A percentile compares a stretch with the other conserved stretches of the same genome.
phyloP scores from a whole-genome alignment of 2,329 filamentous ascomycete genomes.

The Juglanconis sp. region DNA sequence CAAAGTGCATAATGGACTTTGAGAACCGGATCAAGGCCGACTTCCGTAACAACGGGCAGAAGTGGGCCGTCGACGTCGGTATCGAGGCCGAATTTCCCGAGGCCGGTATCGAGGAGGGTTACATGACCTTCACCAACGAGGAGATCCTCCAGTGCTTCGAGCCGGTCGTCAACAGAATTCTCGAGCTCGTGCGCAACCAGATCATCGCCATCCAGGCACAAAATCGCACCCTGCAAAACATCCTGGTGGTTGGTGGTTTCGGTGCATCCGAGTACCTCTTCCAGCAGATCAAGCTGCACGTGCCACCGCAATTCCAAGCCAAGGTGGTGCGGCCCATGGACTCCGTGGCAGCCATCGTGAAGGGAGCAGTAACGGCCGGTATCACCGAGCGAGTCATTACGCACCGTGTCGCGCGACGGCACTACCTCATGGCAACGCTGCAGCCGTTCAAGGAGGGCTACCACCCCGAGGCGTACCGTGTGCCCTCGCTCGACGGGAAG shows the following conservation, averaged over 20 bases:
- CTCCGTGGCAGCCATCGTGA: conserved; percentile 96
- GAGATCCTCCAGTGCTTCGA: conserved; percentile 99
- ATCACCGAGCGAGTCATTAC: conserved; percentile 97
- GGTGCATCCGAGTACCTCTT: conserved; percentile 98
- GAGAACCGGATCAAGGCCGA: conserved; percentile 99
- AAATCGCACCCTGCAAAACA: conserved; percentile 90
- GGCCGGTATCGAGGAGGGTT: conserved; percentile 95
- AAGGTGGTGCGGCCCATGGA: conserved; percentile 99
- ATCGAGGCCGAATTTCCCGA: conserved; percentile 98
- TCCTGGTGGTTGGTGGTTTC: conserved; percentile 95
- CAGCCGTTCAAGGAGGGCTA: conserved; percentile 99
- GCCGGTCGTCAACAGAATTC: conserved; percentile 93
- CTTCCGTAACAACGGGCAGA: conserved; percentile 98
- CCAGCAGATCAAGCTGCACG: conserved; percentile 98
- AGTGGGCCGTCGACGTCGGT: conserved; percentile 98
- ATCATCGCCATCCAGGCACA: conserved; percentile 99
- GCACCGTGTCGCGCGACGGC: conserved; percentile 91
- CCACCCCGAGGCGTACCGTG: conserved; percentile 96
- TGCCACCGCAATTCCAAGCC: conserved; percentile 95
- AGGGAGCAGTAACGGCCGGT: conserved; percentile 94
- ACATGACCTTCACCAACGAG: conserved; percentile 99
- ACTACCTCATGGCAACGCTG: conserved; percentile 98
- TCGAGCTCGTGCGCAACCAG: conserved; percentile 94
- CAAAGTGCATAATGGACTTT: conserved; percentile 99
- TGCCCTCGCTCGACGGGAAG: conserved; percentile 93